Conservation (phyloP, 306 rosid species). For the Malus fusca region DNA sequence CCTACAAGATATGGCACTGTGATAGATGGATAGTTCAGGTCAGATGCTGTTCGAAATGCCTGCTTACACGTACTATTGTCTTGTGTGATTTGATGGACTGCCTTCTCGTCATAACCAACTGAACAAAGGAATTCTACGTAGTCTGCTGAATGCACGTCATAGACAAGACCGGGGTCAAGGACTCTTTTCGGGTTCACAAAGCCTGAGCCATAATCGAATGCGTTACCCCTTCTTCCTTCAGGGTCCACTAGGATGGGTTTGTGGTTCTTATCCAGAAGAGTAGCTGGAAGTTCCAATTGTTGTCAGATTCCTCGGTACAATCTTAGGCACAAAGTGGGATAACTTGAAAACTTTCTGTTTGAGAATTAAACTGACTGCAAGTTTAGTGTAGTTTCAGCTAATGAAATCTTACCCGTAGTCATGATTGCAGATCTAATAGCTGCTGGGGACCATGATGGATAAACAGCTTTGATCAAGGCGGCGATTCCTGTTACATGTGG, state of each 20-base stretch:
- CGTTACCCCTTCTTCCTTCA: conserved; percentile 47
- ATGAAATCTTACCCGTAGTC: conserved; percentile 55
- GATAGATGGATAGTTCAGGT: conserved; percentile 71
- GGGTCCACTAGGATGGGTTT: conserved; percentile 52
- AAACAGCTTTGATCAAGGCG: conserved; percentile 55
- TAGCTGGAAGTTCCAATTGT: conserved; percentile 46
- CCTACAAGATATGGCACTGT: conserved; percentile 58
- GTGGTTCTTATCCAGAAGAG: conserved; percentile 50
- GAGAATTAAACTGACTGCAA: not conserved
- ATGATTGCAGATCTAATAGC: conserved; percentile 77
- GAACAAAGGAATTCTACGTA: conserved; percentile 61
- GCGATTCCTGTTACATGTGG: conserved; percentile 88
- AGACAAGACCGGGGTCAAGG: conserved; percentile 68
- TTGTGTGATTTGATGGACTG: conserved; percentile 50
- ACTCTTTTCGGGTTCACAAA: conserved; percentile 62
- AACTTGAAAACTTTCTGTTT: not conserved
- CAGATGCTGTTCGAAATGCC: conserved; percentile 41
- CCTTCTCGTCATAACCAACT: conserved; percentile 52
- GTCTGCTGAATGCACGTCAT: conserved; percentile 47
- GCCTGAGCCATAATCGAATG: conserved; percentile 77
- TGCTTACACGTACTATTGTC: conserved; percentile 59
- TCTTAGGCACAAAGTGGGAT: not conserved
- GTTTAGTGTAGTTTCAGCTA: not conserved
- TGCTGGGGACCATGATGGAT: conserved; percentile 74
- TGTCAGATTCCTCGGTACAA: conserved; percentile 19